Base-by-base conservation (phyloP, 164 flowering plant species). In the Cinnamomum micranthum region DNA sequence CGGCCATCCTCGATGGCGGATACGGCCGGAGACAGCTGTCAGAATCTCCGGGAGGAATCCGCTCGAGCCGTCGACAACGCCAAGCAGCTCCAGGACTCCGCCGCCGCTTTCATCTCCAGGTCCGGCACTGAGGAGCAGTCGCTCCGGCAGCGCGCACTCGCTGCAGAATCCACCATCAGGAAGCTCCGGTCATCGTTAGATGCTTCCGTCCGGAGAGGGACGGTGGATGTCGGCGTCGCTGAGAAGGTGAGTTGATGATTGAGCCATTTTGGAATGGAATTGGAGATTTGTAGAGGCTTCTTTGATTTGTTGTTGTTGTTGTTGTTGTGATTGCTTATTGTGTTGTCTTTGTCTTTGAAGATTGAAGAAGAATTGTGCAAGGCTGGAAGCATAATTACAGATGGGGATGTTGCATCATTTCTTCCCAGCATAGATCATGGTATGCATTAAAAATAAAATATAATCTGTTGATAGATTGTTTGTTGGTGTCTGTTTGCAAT, bases 1-100 rank as follows among this genome's bases (percentile, higher is more conserved):
- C 35, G 35, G 35, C 35, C 35, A 0, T 31, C 47, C 25, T 13
- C 20, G 65, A 76, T 75, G 81, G 75, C 60, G 73, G 73, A 68
- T n/a, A 58, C 76, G 9, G 58, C 65, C 27, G 68, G 77, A 17
- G 75, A 71, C 47, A 52, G 41, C 60, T 63, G 50, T 24, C 28
- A 24, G 67, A 64, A 64, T 24, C 13, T 80, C 13, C 78, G 9
- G 68, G 95, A 92, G 58, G 89, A 91, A 70, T 85, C 86, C 0
- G 71, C 75, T 10, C 71, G 88, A 23, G 77, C 89, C 17, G 76
- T 82, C 41, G 97, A 94, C 74, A 84, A 81, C 64, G 91, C 86
- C 2, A 92, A 86, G 84, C 95, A 89, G 84, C 77, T 94, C 67
- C 92, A 92, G 82, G 97, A 94, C 2, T 73, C 85, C 1, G 93